phyloP scores from a whole-genome alignment of 306 rosid genomes.

The Malus asiatica region DNA sequence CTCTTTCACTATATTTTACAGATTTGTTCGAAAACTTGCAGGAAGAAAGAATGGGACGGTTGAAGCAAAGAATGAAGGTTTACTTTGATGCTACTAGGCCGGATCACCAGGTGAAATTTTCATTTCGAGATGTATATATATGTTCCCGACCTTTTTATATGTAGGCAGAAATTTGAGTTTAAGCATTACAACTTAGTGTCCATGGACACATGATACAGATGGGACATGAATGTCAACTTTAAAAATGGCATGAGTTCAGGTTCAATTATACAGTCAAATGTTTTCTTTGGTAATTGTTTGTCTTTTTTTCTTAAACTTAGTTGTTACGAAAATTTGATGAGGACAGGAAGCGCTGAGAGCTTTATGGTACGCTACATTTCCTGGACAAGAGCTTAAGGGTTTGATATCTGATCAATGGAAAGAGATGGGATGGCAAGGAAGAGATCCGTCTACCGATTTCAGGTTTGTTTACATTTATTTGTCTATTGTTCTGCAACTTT shows the following conservation, averaged over 20 bases:
- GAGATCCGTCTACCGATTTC: slow-evolving; percentile 94
- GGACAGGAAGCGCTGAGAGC: slow-evolving; percentile 77
- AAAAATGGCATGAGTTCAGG: no score
- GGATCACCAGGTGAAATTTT: slow-evolving; percentile 62
- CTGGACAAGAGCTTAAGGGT: slow-evolving; percentile 62
- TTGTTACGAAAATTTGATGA: slow-evolving; percentile 25
- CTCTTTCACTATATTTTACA: background rate
- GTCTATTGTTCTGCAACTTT: background rate
- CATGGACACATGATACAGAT: no score
- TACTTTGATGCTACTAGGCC: slow-evolving; percentile 62
- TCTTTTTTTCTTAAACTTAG: slow-evolving; percentile 5
- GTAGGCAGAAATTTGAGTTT: no score
- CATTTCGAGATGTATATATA: no score
- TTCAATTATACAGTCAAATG: background rate
- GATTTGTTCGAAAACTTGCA: slow-evolving; percentile 21
- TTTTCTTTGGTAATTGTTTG: slow-evolving; percentile 1
- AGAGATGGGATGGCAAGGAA: slow-evolving; percentile 98
- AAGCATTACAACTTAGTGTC: no score
- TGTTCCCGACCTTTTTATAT: no score
- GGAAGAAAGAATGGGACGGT: slow-evolving; percentile 63
- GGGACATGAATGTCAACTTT: no score
- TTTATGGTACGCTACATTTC: slow-evolving; percentile 74
- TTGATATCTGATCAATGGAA: slow-evolving; percentile 94
- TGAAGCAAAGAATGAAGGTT: slow-evolving; percentile 61
- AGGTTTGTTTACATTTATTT: slow-evolving; percentile 34